Evolutionary conservation across 75 land plant species (phyloP), one percentile per base, ranked within the genome.

Genomic region (Pinus taeda): DNA sequence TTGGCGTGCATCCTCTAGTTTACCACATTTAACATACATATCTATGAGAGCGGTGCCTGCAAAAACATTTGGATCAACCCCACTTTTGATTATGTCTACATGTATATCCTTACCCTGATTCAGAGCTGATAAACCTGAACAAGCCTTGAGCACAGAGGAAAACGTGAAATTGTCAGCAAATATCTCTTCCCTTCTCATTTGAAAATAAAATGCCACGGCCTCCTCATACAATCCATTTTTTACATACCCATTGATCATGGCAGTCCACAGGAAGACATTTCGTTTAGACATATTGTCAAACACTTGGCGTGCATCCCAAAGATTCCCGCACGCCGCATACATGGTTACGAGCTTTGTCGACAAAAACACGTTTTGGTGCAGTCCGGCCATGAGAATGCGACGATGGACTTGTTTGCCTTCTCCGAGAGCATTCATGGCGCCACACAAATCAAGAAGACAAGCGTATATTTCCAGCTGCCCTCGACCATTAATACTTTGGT

Each of bases 31-130:
- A 3, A 75, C 57, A 75, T 85, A 88, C 84, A 88, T 82, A 75
- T 85, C 79, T 15, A 88, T 67, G 37, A 88, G 64, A 13, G 84
- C 71, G 61, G 77, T 88, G 20, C 73, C 78, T 55, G 85, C 70
- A 74, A 63, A 74, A 65, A 85, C 70, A 78, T 85, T 81, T 13
- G 78, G 65, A 4, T 64, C 74, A 71, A 82, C 77, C 57, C 85
- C 90, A 69, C 53, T 13, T 58, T 59, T 62, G 57, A 82, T 22
- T 33, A 74, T 83, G 42, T 42, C 57, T 20, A 59, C 55, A 78
- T 88, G 83, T 0, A 83, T 75, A 4, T 12, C 20, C 55, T 22
- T 82, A 45, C 82, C 87, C 69, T 26, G 29, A 58, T 77, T 58
- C 33, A 82, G 49, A 37, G 77, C 84, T 20, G 58, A n/a, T 49